Evolutionary conservation across 192 early-diverging fungal genomes (phyloP).

Genomic region (Rhizophagus clarus): DNA sequence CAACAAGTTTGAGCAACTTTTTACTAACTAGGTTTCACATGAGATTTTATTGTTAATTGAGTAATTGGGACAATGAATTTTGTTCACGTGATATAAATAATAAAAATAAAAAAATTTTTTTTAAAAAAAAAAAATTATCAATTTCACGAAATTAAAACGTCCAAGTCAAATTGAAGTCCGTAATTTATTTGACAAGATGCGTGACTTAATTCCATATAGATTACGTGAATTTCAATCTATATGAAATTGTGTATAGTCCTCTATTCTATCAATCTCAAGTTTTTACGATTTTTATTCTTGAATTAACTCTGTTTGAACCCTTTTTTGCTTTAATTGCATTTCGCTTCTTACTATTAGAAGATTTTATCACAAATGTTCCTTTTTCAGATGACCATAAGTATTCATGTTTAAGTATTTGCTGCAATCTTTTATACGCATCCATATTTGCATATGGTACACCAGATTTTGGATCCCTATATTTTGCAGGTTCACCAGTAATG

Average conservation of each 20-base stretch:
- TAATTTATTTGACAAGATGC: too few species aligned
- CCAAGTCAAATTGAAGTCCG: too few species aligned
- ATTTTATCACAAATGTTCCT: not conserved
- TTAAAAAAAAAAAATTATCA: too few species aligned
- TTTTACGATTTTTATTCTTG: not conserved
- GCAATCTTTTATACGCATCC: constrained; percentile 56
- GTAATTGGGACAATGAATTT: not conserved
- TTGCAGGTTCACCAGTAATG: constrained; percentile 62
- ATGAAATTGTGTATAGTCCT: not conserved
- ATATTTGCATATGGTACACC: constrained; percentile 62
- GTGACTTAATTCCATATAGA: too few species aligned
- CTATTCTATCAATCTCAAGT: not conserved
- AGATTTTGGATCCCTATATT: constrained; percentile 61
- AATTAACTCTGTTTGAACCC: not conserved
- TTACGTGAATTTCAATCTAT: too few species aligned
- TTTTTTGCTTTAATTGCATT: not conserved
- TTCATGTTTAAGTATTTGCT: constrained; percentile 47
- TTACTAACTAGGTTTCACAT: too few species aligned
- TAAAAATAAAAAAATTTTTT: too few species aligned
- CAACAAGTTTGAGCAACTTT: not conserved
- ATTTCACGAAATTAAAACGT: too few species aligned
- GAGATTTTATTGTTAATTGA: too few species aligned
- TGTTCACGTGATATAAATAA: not conserved
- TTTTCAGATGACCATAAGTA: constrained; percentile 54
- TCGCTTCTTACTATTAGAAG: not conserved